Percentiles rank a stretch among this genome's conserved stretches.
phyloP scores from a whole-genome alignment of 2,329 filamentous ascomycete genomes.

The Pseudocercospora eumusae region DNA sequence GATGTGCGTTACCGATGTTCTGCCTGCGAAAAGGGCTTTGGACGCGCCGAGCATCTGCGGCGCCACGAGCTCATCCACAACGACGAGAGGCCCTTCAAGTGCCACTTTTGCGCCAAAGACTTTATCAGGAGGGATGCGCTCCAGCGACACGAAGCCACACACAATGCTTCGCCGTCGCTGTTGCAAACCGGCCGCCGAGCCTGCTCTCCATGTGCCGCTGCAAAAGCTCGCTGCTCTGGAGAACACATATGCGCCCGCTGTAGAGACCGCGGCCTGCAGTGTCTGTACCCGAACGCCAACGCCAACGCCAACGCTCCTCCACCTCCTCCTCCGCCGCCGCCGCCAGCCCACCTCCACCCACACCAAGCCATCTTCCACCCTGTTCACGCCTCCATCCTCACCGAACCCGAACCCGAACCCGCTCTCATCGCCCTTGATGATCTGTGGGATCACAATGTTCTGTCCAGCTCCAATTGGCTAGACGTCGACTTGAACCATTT shows the following conservation, averaged over 20 bases:
- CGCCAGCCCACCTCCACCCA: background rate
- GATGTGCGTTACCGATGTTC: slow-evolving; percentile 23
- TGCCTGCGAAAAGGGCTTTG: slow-evolving; percentile 29
- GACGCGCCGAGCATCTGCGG: slow-evolving; percentile 32
- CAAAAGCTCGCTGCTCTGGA: slow-evolving; percentile 38
- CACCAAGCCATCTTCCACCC: background rate
- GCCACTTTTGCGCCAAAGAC: slow-evolving; percentile 29
- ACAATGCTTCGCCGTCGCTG: slow-evolving; percentile 26
- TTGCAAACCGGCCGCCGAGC: slow-evolving; percentile 32
- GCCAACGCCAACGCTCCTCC: no score
- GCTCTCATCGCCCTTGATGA: no score
- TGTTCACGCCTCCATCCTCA: background rate
- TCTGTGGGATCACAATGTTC: slow-evolving; percentile 26
- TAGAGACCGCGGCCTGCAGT: slow-evolving; percentile 27
- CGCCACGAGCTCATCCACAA: slow-evolving; percentile 34
- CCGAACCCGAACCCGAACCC: background rate
- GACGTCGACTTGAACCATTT: slow-evolving; percentile 15
- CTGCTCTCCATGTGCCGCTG: slow-evolving; percentile 34
- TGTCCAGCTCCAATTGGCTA: slow-evolving; percentile 30
- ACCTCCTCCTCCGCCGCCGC: no score
- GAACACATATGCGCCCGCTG: slow-evolving; percentile 34
- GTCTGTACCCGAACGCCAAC: slow-evolving; percentile 30
- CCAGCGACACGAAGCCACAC: slow-evolving; percentile 33
- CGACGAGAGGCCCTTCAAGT: slow-evolving; percentile 29
- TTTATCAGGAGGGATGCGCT: slow-evolving; percentile 36